Conservation (phyloP, 495 filamentous ascomycete species). For the Neurospora sp. region DNA sequence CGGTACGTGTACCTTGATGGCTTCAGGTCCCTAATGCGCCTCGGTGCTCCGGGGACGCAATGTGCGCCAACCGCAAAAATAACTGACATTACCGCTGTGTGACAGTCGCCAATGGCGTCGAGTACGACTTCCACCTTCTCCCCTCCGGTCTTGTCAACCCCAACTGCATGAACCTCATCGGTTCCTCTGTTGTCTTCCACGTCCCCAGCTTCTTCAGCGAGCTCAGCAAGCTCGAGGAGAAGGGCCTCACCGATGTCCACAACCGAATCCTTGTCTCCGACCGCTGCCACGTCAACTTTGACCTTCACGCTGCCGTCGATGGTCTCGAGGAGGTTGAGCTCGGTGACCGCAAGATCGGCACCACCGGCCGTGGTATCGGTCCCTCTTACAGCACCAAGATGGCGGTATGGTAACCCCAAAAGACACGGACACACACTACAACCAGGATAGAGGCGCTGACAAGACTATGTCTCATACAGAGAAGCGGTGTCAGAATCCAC, state of each 20-base stretch:
- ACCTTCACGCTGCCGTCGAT: constrained; percentile 74
- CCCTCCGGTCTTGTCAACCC: constrained; percentile 68
- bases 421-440: no score
- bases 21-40: constrained; percentile 5
- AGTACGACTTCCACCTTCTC: constrained; percentile 51
- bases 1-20: constrained; percentile 39
- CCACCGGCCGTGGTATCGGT: constrained; percentile 58
- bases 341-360: constrained; percentile 47
- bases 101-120: constrained; percentile 28
- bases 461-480: constrained; percentile 3
- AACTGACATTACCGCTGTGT: not conserved
- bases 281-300: constrained; percentile 74
- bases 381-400: constrained; percentile 80
- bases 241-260: constrained; percentile 57
- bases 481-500: constrained; percentile 63
- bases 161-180: constrained; percentile 71
- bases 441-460: not conserved
- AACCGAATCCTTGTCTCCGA: constrained; percentile 70
- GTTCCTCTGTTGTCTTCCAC: constrained; percentile 77
- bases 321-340: constrained; percentile 72
- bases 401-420: constrained; percentile 19
- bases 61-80: not conserved
- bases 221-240: constrained; percentile 55
- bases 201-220: constrained; percentile 74
- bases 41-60: not conserved